Base-by-base conservation (phyloP, 495 filamentous ascomycete species). In the Tuber indicum region DNA sequence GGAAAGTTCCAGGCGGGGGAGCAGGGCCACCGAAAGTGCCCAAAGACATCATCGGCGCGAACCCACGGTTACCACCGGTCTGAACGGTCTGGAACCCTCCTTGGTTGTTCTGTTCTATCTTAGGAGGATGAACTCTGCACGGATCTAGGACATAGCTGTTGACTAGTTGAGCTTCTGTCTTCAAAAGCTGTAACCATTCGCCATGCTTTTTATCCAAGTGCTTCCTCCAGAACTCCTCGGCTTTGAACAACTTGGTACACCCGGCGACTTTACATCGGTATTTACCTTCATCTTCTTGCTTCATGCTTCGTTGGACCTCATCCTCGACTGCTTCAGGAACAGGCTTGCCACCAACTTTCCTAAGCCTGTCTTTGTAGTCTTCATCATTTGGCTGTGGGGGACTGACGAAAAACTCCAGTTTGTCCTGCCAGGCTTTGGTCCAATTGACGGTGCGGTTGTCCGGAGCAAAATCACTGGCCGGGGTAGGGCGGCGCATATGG, bases 371-470 rank as follows among this genome's bases (percentile, higher is more conserved):
- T 71, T 86, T 86, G 72, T 98, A 86, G 81, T 97, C 93, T 52
- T 92, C 93, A 75, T 89, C 90, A 43, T 97, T 92, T 9, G 95
- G 95, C 8, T 82, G 74, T 70, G 82, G 76, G 10, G 82, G 82
- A 32, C 77, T 80, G 75, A 83, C 82, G 74, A 83, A 84, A 39
- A 83, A 58, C 82, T 98, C 94, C 32, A 99, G 87, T 86, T 98
- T 99, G 79, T 99, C 96, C 83, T 99, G 96, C 81, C 97, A 99
- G 0, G 94, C 97, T 85, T 91, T 95, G n/a, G 98, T 97, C 96
- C 96, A 98, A 81, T 99, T 99, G 86, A 94, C 97, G 1, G 96
- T 96, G 69, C 96, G 90, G 82, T 93, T 92, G 45, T 98, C 88
- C 85, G 98, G 96, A 81, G 95, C 91, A 81, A 97, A 94, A 85